A percentile compares a stretch with the other conserved stretches of the same genome.
Conservation (phyloP, 352 stramenopile genomes). For the Globisporangium parvum region DNA sequence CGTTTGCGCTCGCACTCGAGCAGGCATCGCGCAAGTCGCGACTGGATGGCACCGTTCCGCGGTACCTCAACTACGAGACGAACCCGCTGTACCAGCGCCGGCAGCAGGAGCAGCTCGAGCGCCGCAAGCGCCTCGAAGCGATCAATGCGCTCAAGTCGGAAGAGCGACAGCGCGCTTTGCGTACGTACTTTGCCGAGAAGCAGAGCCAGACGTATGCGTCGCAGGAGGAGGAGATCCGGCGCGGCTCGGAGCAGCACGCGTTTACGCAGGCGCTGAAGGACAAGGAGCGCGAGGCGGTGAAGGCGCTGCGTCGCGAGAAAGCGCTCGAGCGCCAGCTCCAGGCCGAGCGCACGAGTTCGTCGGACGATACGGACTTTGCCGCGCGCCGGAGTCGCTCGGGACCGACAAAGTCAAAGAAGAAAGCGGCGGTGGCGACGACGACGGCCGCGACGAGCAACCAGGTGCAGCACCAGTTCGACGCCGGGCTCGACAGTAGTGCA, state of each 20-base stretch:
- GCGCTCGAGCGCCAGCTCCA: slow-evolving; percentile 3
- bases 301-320: slow-evolving; percentile 9
- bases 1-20: slow-evolving; percentile 17
- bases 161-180: slow-evolving; percentile 46
- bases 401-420: no score
- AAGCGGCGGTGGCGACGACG: no score
- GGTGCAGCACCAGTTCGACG: background rate
- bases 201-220: slow-evolving; percentile 35
- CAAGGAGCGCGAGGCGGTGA: slow-evolving; percentile 14
- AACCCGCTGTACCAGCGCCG: slow-evolving; percentile 34
- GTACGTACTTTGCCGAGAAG: slow-evolving; percentile 34
- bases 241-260: slow-evolving; percentile 48
- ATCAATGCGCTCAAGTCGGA: slow-evolving; percentile 52
- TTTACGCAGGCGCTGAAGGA: slow-evolving; percentile 26
- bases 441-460: background rate
- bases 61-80: slow-evolving; percentile 64
- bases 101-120: slow-evolving; percentile 51
- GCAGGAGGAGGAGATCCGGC: slow-evolving; percentile 40
- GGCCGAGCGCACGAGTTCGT: slow-evolving; percentile 4
- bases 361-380: background rate
- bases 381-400: background rate
- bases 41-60: slow-evolving; percentile 36
- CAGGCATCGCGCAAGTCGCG: slow-evolving; percentile 29
- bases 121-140: slow-evolving; percentile 59
- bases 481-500: background rate